Evolutionary conservation across 768 basidiomycete genomes (phyloP).

Genomic region (Boletus subparvulus): DNA sequence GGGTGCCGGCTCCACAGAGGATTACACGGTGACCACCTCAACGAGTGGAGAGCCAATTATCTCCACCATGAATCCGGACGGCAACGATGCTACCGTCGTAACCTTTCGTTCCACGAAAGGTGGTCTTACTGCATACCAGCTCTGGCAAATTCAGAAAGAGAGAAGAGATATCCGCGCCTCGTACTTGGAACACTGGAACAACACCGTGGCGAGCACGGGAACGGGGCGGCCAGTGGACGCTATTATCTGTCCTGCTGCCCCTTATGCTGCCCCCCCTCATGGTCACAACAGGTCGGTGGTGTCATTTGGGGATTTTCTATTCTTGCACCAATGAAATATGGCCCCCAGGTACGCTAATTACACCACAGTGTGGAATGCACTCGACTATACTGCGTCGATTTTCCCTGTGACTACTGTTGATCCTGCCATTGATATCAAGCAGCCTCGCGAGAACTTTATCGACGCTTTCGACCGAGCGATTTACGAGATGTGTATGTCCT

Average conservation of each 20-base stretch:
- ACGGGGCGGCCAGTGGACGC: constrained; percentile 78
- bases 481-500: constrained; percentile 53
- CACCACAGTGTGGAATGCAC: constrained; percentile 63
- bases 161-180: constrained; percentile 47
- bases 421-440: constrained; percentile 48
- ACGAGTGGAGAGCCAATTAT: constrained; percentile 56
- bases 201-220: constrained; percentile 48
- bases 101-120: constrained; percentile 29
- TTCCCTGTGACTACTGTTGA: constrained; percentile 69
- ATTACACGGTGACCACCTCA: constrained; percentile 40
- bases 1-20: constrained; percentile 47
- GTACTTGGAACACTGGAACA: constrained; percentile 65
- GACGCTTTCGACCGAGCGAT: constrained; percentile 46
- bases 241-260: constrained; percentile 63
- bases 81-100: constrained; percentile 18
- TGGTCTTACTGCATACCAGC: constrained; percentile 51
- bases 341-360: constrained; percentile 45
- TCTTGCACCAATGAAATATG: background rate
- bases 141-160: constrained; percentile 68
- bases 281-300: constrained; percentile 50
- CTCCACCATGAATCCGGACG: constrained; percentile 42
- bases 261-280: constrained; percentile 63
- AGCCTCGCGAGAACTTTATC: constrained; percentile 47
- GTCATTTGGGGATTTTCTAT: background rate
- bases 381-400: constrained; percentile 62